Evolutionary conservation across 176 grass and related monocot species (phyloP).

Genomic region (Rhynchospora breviuscula): DNA sequence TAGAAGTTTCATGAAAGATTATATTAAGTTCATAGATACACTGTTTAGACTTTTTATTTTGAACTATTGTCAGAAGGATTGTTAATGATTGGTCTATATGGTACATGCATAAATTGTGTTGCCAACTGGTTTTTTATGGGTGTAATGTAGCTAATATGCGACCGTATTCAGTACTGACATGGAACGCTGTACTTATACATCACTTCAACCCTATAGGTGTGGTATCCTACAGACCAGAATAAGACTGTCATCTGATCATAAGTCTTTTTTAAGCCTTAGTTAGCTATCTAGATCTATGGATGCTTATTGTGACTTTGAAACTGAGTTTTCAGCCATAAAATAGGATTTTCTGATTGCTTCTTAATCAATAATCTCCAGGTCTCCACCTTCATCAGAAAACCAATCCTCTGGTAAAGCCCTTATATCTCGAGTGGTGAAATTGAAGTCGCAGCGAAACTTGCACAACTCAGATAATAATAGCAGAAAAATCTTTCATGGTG

Average conservation of each 20-base stretch:
- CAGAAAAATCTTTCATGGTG: constrained; percentile 40
- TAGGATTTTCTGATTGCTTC: neutral
- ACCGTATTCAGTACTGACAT: neutral
- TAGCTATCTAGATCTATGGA: neutral
- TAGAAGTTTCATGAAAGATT: neutral
- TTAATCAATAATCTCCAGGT: constrained; percentile 44
- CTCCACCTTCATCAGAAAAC: constrained; percentile 37
- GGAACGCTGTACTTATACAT: neutral
- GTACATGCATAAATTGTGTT: neutral
- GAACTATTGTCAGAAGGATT: constrained; percentile 3
- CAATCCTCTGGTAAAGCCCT: constrained; percentile 55
- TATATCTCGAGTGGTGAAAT: constrained; percentile 51
- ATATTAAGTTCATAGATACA: neutral
- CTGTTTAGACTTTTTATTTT: neutral
- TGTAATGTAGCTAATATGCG: neutral
- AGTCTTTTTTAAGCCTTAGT: neutral
- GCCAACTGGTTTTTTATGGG: neutral
- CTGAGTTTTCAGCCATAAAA: neutral
- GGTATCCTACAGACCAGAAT: neutral
- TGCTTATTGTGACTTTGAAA: neutral
- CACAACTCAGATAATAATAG: constrained; percentile 38
- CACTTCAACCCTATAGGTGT: neutral
- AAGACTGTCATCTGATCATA: neutral
- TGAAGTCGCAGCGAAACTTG: constrained; percentile 46
- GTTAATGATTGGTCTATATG: neutral